These are phyloP conservation scores for Tripterygium wilfordii DNA, from an alignment of 177 flowering plant genomes.

Conservation along the genomic window DNA sequence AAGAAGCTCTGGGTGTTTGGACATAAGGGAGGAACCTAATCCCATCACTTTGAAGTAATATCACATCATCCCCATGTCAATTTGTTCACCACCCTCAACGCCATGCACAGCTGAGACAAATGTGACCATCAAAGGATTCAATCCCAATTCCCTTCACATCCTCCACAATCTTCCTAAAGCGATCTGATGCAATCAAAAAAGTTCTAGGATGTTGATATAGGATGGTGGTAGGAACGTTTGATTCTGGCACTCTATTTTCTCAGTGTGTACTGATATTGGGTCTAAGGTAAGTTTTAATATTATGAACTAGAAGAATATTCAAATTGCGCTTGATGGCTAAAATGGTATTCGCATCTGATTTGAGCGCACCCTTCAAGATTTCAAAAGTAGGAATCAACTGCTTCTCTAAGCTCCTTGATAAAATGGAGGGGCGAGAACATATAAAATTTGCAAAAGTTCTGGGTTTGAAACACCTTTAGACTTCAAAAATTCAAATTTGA, in stretches of 20 bases:
- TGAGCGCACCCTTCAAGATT: neutral
- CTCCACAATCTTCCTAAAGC: neutral
- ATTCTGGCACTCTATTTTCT: constrained; percentile 15
- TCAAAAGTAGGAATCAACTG: constrained; percentile 15
- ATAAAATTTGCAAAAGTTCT: constrained; percentile 15
- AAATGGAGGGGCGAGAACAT: neutral
- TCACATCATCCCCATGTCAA: constrained; percentile 17
- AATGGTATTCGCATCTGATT: constrained; percentile 1
- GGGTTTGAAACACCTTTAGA: constrained; percentile 17
- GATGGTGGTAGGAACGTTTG: constrained; percentile 1
- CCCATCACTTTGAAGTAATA: constrained; percentile 25
- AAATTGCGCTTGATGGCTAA: neutral
- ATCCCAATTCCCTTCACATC: constrained; percentile 9
- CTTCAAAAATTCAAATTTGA: constrained; percentile 29
- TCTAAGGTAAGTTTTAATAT: neutral
- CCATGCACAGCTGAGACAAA: constrained; percentile 8
- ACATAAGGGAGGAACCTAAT: constrained; percentile 7
- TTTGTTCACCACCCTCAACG: constrained; percentile 1
- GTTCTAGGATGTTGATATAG: too few species aligned
- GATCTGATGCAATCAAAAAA: neutral
- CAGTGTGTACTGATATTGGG: constrained; percentile 6
- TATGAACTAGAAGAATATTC: neutral
- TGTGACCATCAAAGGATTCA: constrained; percentile 1
- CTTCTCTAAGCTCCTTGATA: constrained; percentile 9
- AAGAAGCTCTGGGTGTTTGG: constrained; percentile 4